These are phyloP conservation scores for Penstemon newberryi DNA, from an alignment of 257 asterid genomes.

Conservation along the genomic window DNA sequence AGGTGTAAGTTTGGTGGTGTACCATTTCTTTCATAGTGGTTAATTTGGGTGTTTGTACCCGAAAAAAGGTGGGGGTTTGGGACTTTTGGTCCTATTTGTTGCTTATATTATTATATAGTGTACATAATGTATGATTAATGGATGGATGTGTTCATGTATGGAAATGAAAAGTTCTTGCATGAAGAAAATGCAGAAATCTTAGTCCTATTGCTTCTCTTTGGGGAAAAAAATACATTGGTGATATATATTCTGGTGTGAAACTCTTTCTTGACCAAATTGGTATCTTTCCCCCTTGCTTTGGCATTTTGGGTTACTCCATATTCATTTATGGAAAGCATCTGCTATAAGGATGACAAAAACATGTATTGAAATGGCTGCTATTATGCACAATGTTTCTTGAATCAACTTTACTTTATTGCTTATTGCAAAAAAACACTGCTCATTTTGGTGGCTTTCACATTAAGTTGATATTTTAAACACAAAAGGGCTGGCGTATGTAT, in stretches of 20 bases:
- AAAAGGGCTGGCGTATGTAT: no score
- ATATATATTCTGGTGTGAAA: not conserved
- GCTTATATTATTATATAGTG: slow-evolving; percentile 36
- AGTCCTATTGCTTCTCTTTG: slow-evolving; percentile 18
- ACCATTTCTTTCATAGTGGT: slow-evolving; percentile 32
- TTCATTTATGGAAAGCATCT: slow-evolving; percentile 16
- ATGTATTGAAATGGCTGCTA: not conserved
- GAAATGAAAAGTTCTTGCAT: slow-evolving; percentile 19
- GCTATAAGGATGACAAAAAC: not conserved
- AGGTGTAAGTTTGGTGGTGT: slow-evolving; percentile 43
- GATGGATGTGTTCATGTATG: slow-evolving; percentile 29
- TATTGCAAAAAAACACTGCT: not conserved
- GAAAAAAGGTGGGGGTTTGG: slow-evolving; percentile 36
- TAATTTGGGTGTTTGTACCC: slow-evolving; percentile 31
- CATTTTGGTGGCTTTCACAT: not conserved
- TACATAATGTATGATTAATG: slow-evolving; percentile 30
- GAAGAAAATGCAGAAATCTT: slow-evolving; percentile 28
- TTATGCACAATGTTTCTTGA: slow-evolving; percentile 20
- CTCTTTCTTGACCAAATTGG: not conserved
- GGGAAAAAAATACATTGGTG: not conserved
- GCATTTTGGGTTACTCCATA: not conserved
- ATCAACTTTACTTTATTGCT: not conserved
- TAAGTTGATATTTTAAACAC: no score
- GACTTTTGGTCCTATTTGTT: slow-evolving; percentile 30
- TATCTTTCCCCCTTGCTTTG: slow-evolving; percentile 15